phyloP scores from a whole-genome alignment of 129 eudicot genomes.

The Flaveria linearis region DNA sequence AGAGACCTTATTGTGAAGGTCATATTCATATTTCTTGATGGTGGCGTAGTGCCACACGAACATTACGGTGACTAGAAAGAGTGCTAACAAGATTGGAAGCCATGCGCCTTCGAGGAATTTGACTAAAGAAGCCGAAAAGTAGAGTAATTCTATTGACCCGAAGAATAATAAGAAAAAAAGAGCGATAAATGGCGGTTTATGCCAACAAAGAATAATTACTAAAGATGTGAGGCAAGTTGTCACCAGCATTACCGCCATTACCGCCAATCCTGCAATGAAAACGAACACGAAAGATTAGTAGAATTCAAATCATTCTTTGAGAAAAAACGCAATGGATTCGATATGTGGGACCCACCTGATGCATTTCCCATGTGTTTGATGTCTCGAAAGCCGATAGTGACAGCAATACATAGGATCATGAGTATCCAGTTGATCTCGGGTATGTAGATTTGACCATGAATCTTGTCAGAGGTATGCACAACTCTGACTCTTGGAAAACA shows the following conservation, averaged over 20 bases:
- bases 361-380: constrained; percentile 95
- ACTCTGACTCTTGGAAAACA: constrained; percentile 95
- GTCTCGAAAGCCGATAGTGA: constrained; percentile 89
- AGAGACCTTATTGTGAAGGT: constrained; percentile 92
- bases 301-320: not conserved
- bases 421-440: constrained; percentile 95
- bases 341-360: constrained; percentile 52
- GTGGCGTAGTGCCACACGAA: constrained; percentile 90
- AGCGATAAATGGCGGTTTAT: constrained; percentile 72
- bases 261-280: constrained; percentile 72
- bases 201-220: constrained; percentile 88
- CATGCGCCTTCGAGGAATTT: constrained; percentile 90
- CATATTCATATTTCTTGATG: constrained; percentile 73
- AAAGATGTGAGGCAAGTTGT: constrained; percentile 86
- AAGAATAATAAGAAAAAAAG: constrained; percentile 68
- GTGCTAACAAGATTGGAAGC: constrained; percentile 88
- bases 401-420: constrained; percentile 91
- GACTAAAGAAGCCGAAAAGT: constrained; percentile 84
- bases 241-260: constrained; percentile 91
- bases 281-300: not conserved
- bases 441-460: constrained; percentile 93
- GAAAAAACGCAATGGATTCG: not conserved
- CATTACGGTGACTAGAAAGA: constrained; percentile 78
- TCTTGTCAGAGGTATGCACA: constrained; percentile 79
- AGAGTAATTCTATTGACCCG: constrained; percentile 77